A percentile compares a stretch with the other conserved stretches of the same genome.
Conservation (phyloP, 352 stramenopile species). For the Phytophthora parvispora region DNA sequence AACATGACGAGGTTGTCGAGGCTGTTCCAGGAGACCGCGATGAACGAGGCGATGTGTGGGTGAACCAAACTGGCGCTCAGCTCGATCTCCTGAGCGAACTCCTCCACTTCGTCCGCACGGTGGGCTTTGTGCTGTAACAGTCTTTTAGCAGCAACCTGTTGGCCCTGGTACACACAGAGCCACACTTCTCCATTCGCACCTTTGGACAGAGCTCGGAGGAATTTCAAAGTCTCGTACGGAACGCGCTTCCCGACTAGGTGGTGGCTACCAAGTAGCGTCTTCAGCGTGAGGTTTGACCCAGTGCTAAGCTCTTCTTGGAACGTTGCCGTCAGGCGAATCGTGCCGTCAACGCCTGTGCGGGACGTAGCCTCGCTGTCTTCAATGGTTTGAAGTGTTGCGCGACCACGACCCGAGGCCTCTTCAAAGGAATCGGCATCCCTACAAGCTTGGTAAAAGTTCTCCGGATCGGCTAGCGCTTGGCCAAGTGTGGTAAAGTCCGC, state of each 20-base stretch:
- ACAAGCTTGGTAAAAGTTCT: no score
- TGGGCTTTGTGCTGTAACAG: constrained; percentile 31
- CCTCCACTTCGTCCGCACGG: constrained; percentile 32
- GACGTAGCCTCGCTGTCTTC: no score
- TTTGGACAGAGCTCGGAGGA: constrained; percentile 27
- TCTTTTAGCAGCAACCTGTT: constrained; percentile 45
- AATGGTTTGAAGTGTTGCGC: no score
- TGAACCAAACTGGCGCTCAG: constrained; percentile 38
- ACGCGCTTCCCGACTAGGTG: constrained; percentile 44
- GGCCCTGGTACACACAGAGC: constrained; percentile 32
- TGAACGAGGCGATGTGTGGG: constrained; percentile 34
- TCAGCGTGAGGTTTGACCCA: constrained; percentile 15
- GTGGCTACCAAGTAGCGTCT: constrained; percentile 14
- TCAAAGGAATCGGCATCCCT: no score
- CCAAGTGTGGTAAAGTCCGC: no score
- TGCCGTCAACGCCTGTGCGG: background rate
- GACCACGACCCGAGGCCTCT: no score
- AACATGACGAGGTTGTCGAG: constrained; percentile 51
- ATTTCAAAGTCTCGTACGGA: constrained; percentile 18
- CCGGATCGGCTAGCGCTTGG: no score
- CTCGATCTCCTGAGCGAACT: constrained; percentile 46
- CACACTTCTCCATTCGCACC: constrained; percentile 60
- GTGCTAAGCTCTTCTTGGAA: no score
- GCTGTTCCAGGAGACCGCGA: constrained; percentile 53
- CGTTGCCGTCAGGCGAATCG: background rate